Conservation (phyloP, 306 rosid species). For the Cucumis cinereus region DNA sequence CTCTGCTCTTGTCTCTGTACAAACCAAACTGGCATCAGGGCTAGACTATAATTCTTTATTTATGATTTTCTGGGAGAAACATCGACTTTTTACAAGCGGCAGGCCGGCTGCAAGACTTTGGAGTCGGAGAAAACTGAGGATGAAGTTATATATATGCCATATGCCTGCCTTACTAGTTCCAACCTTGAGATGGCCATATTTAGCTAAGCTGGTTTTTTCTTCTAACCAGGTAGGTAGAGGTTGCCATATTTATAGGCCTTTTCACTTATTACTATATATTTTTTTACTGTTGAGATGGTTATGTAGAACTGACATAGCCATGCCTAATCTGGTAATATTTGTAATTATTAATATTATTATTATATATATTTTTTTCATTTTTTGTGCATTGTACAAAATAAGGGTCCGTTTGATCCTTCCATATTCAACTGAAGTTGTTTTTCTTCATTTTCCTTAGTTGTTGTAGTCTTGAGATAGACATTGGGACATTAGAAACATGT, state of each 20-base stretch:
- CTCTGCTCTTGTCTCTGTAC: slow-evolving; percentile 72
- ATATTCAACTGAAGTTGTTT: neutral
- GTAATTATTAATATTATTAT: neutral
- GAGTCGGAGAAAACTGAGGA: neutral
- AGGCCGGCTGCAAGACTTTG: neutral
- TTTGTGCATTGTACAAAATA: slow-evolving; percentile 1
- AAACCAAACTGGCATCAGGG: slow-evolving; percentile 34
- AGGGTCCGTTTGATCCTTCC: neutral
- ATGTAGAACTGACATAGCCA: slow-evolving; percentile 3
- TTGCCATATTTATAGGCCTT: neutral
- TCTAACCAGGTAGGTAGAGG: slow-evolving; percentile 1
- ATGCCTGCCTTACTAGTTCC: neutral
- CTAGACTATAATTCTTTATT: neutral
- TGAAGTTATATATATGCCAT: neutral
- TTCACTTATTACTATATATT: neutral
- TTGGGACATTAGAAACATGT: neutral
- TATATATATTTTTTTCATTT: neutral
- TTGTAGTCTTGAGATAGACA: neutral
- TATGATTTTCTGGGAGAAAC: neutral
- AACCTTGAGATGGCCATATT: neutral
- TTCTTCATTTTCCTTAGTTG: neutral
- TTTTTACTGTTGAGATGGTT: neutral
- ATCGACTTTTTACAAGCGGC: neutral
- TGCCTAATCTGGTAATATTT: neutral
- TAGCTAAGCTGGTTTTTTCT: neutral